These are phyloP conservation scores for Daedalea quercina DNA, from an alignment of 768 basidiomycete genomes.

Conservation along the genomic window DNA sequence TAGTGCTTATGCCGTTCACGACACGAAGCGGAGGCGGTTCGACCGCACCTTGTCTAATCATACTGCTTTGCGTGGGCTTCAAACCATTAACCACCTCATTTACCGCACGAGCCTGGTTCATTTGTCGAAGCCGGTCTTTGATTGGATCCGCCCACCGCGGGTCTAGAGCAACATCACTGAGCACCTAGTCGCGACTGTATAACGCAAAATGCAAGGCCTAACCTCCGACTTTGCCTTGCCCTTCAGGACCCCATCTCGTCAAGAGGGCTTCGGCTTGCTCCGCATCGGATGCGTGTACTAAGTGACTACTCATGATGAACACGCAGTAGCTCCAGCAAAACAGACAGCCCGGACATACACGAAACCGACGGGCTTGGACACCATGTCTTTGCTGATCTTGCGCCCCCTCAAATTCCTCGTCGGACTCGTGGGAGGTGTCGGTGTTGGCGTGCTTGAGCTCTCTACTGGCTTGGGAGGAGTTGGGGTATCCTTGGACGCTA, in stretches of 20 bases:
- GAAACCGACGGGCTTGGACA: conserved; percentile 76
- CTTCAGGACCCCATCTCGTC: conserved; percentile 83
- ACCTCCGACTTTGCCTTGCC: conserved; percentile 86
- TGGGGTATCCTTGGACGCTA: conserved; percentile 22
- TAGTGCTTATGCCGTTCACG: conserved; percentile 69
- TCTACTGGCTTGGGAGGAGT: conserved; percentile 16
- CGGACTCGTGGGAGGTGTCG: conserved; percentile 22
- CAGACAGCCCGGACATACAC: conserved; percentile 48
- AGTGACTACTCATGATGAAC: conserved; percentile 48
- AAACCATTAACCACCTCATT: conserved; percentile 72
- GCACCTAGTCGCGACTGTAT: conserved; percentile 14
- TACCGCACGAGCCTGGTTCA: conserved; percentile 63
- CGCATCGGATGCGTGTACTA: conserved; percentile 87
- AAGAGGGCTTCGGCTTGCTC: conserved; percentile 85
- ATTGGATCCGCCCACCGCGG: conserved; percentile 86
- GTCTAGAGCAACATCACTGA: conserved; percentile 38
- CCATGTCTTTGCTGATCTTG: conserved; percentile 83
- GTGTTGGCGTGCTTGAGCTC: conserved; percentile 24
- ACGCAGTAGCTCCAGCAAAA: background rate
- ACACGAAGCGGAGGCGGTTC: conserved; percentile 56
- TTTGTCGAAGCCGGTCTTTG: conserved; percentile 66
- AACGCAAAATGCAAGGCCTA: conserved; percentile 8
- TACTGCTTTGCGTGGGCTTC: conserved; percentile 45
- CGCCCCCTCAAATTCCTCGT: conserved; percentile 44
- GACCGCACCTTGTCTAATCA: conserved; percentile 33